Evolutionary conservation across 345 rosid genomes (phyloP), one percentile per base, ranked within the genome.

Genomic region (Murraya paniculata): DNA sequence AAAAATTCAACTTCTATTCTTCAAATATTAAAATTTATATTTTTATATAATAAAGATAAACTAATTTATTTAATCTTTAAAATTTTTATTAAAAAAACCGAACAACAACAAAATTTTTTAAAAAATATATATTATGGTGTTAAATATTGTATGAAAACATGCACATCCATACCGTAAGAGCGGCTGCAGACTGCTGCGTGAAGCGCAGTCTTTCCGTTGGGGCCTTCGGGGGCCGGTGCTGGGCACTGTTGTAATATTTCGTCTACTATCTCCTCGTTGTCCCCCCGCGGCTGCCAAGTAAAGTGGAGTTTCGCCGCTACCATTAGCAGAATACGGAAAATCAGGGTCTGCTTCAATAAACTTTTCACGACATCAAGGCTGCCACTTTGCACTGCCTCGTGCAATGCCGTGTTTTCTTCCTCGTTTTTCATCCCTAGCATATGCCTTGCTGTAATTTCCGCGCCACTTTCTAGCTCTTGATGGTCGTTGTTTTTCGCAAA

Each of bases 211-310:
- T 65, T 65, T 18, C 45, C 69, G 2, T 3, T 2, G 57, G 72
- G 72, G 3, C 72, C 72, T 24, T 45, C n/a, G 27, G 25, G 11
- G 24, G 72, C 24, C 2, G 33, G 2, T 16, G 13, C 45, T 2
- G 6, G 1, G 22, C 58, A 68, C 0, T 38, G 2, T 68, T 24
- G 0, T 24, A 41, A 45, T 13, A 69, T 36, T 22, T 1, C 27
- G 8, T 3, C 6, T n/a, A 2, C 0, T 1, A 67, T 67, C 28
- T 24, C 0, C 30, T 0, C 0, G 22, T 5, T n/a, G 1, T 21
- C 9, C 22, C 4, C 9, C 38, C 7, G 53, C 53, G 4, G 57
- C 72, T 2, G 72, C 58, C 28, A 69, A 1, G 28, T 69, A 69
- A 7, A 69, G 56, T 69, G 72, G 58, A 14, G 72, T 69, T 1